Evolutionary conservation across 805 yeast species (phyloP).

Genomic region (Kodamaea neixiangensis): DNA sequence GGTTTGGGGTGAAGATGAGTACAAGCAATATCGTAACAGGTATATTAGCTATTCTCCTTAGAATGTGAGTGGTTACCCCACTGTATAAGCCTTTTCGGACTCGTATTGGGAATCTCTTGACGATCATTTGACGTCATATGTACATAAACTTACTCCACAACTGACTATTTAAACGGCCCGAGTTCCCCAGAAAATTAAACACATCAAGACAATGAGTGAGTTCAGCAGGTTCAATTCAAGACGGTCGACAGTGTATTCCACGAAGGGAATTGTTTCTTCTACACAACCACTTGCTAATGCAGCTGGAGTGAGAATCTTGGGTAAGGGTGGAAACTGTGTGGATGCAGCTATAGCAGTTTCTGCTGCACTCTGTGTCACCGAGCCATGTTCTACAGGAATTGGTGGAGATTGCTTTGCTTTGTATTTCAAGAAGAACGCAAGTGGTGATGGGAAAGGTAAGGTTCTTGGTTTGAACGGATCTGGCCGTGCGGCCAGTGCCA

Average conservation of each 20-base stretch:
- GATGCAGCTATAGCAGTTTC: conserved; percentile 65
- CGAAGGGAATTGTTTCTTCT: conserved; percentile 71
- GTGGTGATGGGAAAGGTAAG: conserved; percentile 22
- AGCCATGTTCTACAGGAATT: conserved; percentile 63
- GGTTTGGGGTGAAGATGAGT: too few species aligned
- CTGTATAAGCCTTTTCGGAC: too few species aligned
- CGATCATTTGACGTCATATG: too few species aligned
- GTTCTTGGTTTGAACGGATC: conserved; percentile 75
- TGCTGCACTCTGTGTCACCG: conserved; percentile 56
- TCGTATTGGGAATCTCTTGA: too few species aligned
- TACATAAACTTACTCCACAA: background rate
- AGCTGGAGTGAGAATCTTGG: conserved; percentile 67
- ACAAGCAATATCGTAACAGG: too few species aligned
- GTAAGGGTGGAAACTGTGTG: conserved; percentile 71
- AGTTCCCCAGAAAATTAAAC: background rate
- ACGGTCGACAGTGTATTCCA: conserved; percentile 72
- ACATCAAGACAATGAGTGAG: conserved; percentile 2
- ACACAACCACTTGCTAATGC: conserved; percentile 77
- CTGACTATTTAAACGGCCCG: background rate
- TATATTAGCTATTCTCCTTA: too few species aligned
- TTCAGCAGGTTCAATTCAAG: conserved; percentile 48
- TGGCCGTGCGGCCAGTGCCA: conserved; percentile 62
- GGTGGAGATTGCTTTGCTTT: conserved; percentile 72
- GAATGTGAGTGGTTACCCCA: too few species aligned
- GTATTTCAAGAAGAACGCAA: conserved; percentile 47